phyloP scores from a whole-genome alignment of 108 stramenopile genomes.

The Skeletonema marinoi region DNA sequence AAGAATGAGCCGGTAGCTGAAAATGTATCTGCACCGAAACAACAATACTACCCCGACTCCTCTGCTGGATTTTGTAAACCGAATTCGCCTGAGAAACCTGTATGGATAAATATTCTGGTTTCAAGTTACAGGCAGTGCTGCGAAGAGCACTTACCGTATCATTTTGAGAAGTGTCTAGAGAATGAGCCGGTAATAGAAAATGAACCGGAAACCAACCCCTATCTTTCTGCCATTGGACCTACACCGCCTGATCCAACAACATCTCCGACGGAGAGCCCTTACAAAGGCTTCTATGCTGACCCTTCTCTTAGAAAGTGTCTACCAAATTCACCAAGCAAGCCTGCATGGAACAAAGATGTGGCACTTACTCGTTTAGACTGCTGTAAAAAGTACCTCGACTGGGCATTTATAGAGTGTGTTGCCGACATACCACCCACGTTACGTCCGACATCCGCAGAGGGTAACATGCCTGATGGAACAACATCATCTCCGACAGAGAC shows the following conservation, averaged over 20 bases:
- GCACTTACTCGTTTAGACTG: background rate
- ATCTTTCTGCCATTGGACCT: background rate
- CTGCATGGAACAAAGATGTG: background rate
- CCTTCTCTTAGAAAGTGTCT: background rate
- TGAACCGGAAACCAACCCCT: background rate
- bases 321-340: background rate
- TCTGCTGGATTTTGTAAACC: background rate
- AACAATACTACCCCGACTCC: background rate
- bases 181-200: background rate
- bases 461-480: background rate
- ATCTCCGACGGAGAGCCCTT: background rate
- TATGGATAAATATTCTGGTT: background rate
- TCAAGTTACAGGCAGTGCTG: background rate
- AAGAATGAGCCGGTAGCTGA: background rate
- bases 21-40: background rate
- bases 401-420: background rate
- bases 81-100: background rate
- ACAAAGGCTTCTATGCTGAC: background rate
- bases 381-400: background rate
- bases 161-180: background rate
- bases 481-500: background rate
- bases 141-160: background rate
- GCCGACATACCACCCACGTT: background rate
- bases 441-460: background rate
- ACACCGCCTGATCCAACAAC: background rate